Base-by-base conservation (phyloP, 805 yeast species). In the Candida coquimbonensis region DNA sequence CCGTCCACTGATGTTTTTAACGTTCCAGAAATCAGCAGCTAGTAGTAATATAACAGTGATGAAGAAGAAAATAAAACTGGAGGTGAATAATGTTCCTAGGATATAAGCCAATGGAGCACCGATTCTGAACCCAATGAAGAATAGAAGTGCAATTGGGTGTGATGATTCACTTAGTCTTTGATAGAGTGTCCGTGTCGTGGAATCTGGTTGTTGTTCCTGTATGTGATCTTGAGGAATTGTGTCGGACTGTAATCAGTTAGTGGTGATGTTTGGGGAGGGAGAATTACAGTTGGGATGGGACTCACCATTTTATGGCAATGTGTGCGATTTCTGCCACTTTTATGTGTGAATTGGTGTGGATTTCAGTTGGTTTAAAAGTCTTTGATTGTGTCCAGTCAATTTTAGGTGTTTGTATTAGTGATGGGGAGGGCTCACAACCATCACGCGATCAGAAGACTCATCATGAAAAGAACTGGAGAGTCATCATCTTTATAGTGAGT, bases 11-110 rank as follows among this genome's bases (percentile, higher is more conserved):
- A 91, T 85, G 64, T 91, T 91, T 61, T 91, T 93, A 24, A 87
- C 80, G 59, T 87, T 84, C 95, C 97, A 91, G 59, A 91, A 91
- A 63, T 91, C 99, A 1, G 88, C 87, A 0, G 96, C 86, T 19
- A 87, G 72, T 17, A 89, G 67, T 16, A 93, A 67, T 2, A 90
- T 78, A 21, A 88, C 81, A 7, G 80, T 62, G 14, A 91, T 89
- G 70, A 93, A 91, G 56, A 87, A 79, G 36, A 87, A 69, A 13
- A 87, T 83, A 59, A 80, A 82, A 53, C 75, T 75, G 44, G 74
- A 74, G 7, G 88, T 78, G 61, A 87, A 75, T 39, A 86, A 62
- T 48, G 78, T 67, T 0, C 96, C 96, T 52, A 87, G 78, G 7
- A 87, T 60, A 57, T 87, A 87, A 13, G 80, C 72, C 46, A 79